Conservation (phyloP, 2,329 filamentous ascomycete genomes). For the Cladosporium oxysporum region DNA sequence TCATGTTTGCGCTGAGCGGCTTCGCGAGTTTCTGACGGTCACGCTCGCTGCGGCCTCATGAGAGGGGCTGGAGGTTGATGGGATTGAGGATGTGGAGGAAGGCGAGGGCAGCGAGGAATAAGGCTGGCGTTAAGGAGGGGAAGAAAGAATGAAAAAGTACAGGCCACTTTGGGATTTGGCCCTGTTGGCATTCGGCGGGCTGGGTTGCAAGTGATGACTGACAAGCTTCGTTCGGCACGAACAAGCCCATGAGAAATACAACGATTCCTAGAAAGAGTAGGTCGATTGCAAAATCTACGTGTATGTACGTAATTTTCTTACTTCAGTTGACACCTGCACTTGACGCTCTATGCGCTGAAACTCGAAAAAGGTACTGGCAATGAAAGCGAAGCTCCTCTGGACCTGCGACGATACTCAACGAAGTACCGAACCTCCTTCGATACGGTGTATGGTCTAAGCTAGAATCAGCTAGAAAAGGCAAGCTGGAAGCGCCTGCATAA, state of each 20-base stretch:
- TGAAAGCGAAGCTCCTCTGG: too few relatives aligned
- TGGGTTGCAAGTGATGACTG: too few relatives aligned
- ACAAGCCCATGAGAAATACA: neutral
- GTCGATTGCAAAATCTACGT: neutral
- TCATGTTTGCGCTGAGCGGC: constrained; percentile 70
- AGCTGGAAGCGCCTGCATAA: too few relatives aligned
- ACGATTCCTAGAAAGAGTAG: neutral
- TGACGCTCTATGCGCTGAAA: too few relatives aligned
- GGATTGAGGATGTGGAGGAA: constrained; percentile 3
- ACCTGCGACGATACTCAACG: too few relatives aligned
- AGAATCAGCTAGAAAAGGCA: too few relatives aligned
- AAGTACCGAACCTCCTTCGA: too few relatives aligned
- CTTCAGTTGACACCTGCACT: too few relatives aligned
- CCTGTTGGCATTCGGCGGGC: too few relatives aligned
- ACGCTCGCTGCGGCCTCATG: constrained; percentile 23
- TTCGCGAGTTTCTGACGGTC: constrained; percentile 56
- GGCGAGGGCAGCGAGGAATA: neutral
- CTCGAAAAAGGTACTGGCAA: too few relatives aligned
- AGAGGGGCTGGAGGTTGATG: constrained; percentile 1
- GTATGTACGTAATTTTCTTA: neutral
- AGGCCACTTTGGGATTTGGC: too few relatives aligned
- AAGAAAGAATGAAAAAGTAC: neutral
- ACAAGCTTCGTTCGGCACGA: neutral
- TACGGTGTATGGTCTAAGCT: too few relatives aligned
- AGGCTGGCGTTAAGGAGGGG: neutral